Evolutionary conservation across 2,329 filamentous ascomycete species (phyloP).

Genomic region (Erysiphe neolycopersici): DNA sequence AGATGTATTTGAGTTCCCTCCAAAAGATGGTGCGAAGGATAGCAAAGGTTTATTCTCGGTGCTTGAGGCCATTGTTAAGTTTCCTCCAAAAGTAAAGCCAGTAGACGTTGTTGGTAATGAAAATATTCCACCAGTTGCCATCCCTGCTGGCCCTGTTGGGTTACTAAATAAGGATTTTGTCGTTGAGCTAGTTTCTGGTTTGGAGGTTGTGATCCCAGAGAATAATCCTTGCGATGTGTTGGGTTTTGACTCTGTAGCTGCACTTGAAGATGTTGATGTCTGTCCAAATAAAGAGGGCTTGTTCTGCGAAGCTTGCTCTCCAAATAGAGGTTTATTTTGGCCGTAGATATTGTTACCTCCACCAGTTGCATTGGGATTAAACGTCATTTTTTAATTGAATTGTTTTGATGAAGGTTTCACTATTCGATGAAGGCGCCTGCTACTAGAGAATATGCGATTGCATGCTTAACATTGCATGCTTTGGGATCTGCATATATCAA

Average conservation of each 20-base stretch:
- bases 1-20: conserved; percentile 1
- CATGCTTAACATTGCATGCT: too few relatives aligned
- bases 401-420: too few relatives aligned
- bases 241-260: conserved; percentile 1
- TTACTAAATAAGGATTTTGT: neutral
- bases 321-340: conserved; percentile 11
- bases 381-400: too few relatives aligned
- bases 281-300: conserved; percentile 4
- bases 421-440: too few relatives aligned
- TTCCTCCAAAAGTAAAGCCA: neutral
- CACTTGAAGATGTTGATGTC: neutral
- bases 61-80: neutral
- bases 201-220: conserved; percentile 1
- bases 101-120: neutral
- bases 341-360: conserved; percentile 1
- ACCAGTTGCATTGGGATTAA: neutral
- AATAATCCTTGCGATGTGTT: conserved; percentile 3
- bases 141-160: neutral
- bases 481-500: too few relatives aligned
- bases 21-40: neutral
- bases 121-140: neutral
- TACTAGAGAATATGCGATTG: too few relatives aligned
- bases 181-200: neutral
- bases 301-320: conserved; percentile 4
- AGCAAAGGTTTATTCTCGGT: neutral